Percentiles rank a stretch among this genome's conserved stretches.
Conservation (phyloP, 768 basidiomycete species). For the Phanerochaete sordida region DNA sequence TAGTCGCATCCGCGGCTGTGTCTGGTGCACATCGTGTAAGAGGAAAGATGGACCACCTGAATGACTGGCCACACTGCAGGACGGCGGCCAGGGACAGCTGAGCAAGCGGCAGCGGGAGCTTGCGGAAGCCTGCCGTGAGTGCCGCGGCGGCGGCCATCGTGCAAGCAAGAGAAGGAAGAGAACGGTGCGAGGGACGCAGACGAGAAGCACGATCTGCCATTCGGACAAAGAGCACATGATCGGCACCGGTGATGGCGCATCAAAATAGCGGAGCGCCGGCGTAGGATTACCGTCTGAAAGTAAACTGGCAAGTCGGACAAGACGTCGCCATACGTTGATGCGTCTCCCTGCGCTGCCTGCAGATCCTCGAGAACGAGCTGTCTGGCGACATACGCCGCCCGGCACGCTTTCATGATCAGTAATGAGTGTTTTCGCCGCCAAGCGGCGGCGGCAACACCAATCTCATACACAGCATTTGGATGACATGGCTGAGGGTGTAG, state of each 20-base stretch:
- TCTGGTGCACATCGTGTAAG: constrained; percentile 17
- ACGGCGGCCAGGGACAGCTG: constrained; percentile 80
- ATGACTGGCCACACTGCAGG: constrained; percentile 80
- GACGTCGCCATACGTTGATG: no score
- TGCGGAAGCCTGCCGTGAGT: constrained; percentile 37
- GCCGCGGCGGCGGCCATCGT: background rate
- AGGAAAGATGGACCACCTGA: constrained; percentile 69
- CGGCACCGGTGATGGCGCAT: constrained; percentile 1
- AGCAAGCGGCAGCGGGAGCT: constrained; percentile 54
- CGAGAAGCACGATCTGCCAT: background rate
- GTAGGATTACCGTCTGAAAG: no score
- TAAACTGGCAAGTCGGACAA: no score
- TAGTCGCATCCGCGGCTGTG: constrained; percentile 10
- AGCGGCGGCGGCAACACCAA: no score
- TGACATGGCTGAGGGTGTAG: no score
- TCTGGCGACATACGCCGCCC: no score
- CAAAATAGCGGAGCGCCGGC: background rate
- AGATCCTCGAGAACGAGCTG: no score
- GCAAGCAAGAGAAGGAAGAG: background rate
- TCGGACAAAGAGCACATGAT: background rate
- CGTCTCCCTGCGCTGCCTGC: no score
- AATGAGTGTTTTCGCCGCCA: no score
- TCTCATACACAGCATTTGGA: no score
- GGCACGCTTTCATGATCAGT: no score
- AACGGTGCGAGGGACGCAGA: background rate